Percentiles rank a stretch among this genome's conserved stretches.
phyloP scores from a whole-genome alignment of 139 green algal species.

The Pycnococcus provasolii region DNA sequence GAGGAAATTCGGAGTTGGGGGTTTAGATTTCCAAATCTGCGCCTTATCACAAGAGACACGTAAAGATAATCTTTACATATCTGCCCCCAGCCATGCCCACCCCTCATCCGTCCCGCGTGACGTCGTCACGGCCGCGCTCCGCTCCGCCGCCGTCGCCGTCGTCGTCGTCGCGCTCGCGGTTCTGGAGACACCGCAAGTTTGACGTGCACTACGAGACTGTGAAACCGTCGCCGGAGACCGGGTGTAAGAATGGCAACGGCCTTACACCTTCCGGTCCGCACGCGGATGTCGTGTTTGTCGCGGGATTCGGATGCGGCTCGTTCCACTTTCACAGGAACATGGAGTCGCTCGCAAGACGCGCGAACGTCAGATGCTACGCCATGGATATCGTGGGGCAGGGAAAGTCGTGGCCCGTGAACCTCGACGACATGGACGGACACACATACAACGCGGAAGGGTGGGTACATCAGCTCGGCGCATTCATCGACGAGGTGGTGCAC shows the following conservation, averaged over 20 bases:
- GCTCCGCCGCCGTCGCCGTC: no score
- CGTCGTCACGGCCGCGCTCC: no score
- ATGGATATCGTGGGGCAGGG: slow-evolving; percentile 47
- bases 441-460: slow-evolving; percentile 38
- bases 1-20: no score
- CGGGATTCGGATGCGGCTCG: slow-evolving; percentile 19
- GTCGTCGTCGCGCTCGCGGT: neutral
- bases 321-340: slow-evolving; percentile 48
- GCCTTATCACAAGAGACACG: no score
- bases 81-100: no score
- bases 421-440: slow-evolving; percentile 7
- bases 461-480: slow-evolving; percentile 38
- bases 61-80: no score
- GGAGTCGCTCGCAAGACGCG: slow-evolving; percentile 12
- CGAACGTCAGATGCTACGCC: slow-evolving; percentile 31
- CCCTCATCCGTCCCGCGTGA: no score
- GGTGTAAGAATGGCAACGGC: neutral
- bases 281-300: slow-evolving; percentile 13
- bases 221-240: no score
- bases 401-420: slow-evolving; percentile 21
- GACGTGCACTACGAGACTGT: neutral
- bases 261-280: neutral
- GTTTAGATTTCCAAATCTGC: no score
- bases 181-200: neutral
- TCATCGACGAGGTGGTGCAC: slow-evolving; percentile 20